phyloP scores from a whole-genome alignment of 257 asterid genomes.

The Leonotis leonurus region DNA sequence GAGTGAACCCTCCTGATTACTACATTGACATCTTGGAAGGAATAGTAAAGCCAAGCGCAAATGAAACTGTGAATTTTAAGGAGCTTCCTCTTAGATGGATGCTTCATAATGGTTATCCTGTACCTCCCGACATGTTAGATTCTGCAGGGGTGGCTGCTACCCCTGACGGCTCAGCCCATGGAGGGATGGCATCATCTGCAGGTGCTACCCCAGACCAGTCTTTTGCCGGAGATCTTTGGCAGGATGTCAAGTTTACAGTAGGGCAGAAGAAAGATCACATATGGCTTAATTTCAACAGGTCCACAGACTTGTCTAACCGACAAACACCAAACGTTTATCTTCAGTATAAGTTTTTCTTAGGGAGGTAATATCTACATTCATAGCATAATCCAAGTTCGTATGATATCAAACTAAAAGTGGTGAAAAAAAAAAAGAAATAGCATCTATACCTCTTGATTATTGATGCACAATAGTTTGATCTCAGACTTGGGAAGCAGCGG shows the following conservation, averaged over 20 bases:
- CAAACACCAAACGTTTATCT: conserved; percentile 39
- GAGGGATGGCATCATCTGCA: conserved; percentile 27
- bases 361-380: conserved; percentile 48
- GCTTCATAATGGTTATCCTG: conserved; percentile 94
- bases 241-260: conserved; percentile 56
- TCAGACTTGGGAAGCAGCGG: conserved; percentile 79
- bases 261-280: conserved; percentile 62
- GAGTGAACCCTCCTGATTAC: conserved; percentile 96
- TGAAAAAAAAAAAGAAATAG: neutral
- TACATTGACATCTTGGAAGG: conserved; percentile 94
- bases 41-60: conserved; percentile 49
- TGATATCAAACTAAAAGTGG: neutral
- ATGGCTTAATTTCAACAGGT: conserved; percentile 41
- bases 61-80: conserved; percentile 52
- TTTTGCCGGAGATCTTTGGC: conserved; percentile 73
- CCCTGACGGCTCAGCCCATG: conserved; percentile 45
- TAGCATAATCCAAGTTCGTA: neutral
- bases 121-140: conserved; percentile 88
- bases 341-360: conserved; percentile 74
- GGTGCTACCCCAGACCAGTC: conserved; percentile 38
- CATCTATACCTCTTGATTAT: neutral
- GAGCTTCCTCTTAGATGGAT: conserved; percentile 98
- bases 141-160: conserved; percentile 49
- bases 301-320: conserved; percentile 61
- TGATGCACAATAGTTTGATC: neutral